These are phyloP conservation scores for Cardamine chenopodiifolia DNA, from an alignment of 345 rosid genomes.

Conservation along the genomic window DNA sequence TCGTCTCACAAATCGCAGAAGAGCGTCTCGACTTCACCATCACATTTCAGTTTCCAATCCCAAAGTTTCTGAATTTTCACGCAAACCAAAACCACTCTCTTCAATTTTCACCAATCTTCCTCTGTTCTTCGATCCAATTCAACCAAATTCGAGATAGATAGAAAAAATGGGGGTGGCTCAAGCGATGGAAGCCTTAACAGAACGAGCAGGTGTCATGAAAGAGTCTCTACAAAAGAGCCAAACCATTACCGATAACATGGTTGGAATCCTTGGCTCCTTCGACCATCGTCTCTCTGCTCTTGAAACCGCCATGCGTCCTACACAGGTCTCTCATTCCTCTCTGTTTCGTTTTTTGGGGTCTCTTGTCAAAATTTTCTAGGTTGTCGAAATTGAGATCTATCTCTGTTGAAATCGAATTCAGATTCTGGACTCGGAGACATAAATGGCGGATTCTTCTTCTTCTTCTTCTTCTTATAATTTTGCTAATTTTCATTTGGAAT, in stretches of 20 bases:
- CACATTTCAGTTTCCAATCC: slow-evolving; percentile 1
- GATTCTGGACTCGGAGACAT: neutral
- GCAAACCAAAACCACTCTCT: slow-evolving; percentile 5
- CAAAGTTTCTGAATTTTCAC: neutral
- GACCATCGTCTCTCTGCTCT: slow-evolving; percentile 98
- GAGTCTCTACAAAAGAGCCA: slow-evolving; percentile 86
- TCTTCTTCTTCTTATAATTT: neutral
- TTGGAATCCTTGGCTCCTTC: slow-evolving; percentile 90
- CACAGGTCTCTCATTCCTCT: slow-evolving; percentile 60
- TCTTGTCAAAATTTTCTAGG: neutral
- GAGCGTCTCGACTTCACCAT: no score
- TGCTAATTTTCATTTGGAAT: neutral
- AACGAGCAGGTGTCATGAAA: slow-evolving; percentile 61
- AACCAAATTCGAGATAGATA: neutral
- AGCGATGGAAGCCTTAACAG: slow-evolving; percentile 64
- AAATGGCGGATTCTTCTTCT: neutral
- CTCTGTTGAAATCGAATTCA: neutral
- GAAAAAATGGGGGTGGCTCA: slow-evolving; percentile 62
- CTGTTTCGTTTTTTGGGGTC: neutral
- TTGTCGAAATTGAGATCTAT: slow-evolving; percentile 12
- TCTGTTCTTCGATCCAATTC: slow-evolving; percentile 31
- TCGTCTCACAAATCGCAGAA: slow-evolving; percentile 37
- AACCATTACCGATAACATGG: slow-evolving; percentile 87
- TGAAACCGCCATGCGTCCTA: slow-evolving; percentile 98
- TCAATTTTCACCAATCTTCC: neutral